Conservation (phyloP, 2,329 filamentous ascomycete species). For the Orbilia javanica region DNA sequence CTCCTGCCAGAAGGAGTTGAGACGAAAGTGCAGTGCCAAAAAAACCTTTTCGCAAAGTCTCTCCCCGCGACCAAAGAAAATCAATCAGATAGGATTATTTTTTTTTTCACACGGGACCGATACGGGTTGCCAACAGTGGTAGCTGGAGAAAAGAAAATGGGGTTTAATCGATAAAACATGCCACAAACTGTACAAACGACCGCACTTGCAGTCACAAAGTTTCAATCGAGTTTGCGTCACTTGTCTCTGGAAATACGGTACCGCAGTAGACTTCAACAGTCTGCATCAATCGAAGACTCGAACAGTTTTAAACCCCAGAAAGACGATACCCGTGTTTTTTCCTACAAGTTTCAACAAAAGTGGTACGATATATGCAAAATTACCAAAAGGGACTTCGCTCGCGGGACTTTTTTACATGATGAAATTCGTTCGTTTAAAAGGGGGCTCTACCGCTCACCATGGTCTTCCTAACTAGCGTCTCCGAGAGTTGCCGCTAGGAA, state of each 20-base stretch:
- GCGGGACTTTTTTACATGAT: conserved; percentile 30
- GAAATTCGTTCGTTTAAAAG: conserved; percentile 53
- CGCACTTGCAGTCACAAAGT: conserved; percentile 36
- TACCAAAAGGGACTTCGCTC: conserved; percentile 18
- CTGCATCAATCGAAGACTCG: conserved; percentile 12
- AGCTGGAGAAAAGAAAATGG: neutral
- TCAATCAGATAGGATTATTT: conserved; percentile 10
- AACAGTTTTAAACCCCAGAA: conserved; percentile 9
- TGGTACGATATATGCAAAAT: conserved; percentile 33
- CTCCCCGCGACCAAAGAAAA: conserved; percentile 3
- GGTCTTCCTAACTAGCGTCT: conserved; percentile 26
- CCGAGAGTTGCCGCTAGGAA: conserved; percentile 35
- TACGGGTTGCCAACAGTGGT: conserved; percentile 17
- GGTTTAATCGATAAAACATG: conserved; percentile 19
- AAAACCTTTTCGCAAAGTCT: conserved; percentile 8
- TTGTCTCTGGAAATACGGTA: conserved; percentile 29
- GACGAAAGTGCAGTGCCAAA: conserved; percentile 23
- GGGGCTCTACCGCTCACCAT: conserved; percentile 39
- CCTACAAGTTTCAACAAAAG: conserved; percentile 7
- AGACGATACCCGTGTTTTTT: neutral
- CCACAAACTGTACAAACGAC: neutral
- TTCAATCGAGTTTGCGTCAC: conserved; percentile 35
- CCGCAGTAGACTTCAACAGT: neutral
- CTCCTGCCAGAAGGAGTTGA: conserved; percentile 21
- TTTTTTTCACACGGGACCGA: neutral